Evolutionary conservation across 75 land plant species (phyloP).

Genomic region (Ceratopteris richardii): DNA sequence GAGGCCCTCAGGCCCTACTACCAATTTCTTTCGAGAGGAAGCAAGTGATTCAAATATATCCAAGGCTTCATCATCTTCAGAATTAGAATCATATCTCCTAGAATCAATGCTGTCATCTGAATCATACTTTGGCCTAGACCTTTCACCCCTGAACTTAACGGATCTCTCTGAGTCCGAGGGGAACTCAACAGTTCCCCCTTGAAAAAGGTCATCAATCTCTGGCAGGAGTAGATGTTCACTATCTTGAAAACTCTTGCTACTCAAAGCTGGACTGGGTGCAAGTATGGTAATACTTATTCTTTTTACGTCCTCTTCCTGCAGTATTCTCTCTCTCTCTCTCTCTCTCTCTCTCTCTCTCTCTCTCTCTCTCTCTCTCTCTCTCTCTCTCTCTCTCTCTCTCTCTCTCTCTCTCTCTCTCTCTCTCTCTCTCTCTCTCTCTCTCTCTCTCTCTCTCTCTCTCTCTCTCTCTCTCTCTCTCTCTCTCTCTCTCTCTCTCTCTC

Average conservation of each 20-base stretch:
- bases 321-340: not conserved
- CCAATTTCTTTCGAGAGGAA: not conserved
- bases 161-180: constrained; percentile 17
- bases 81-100: constrained; percentile 9
- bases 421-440: too few relatives aligned
- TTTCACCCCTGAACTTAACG: constrained; percentile 19
- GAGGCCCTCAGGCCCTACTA: not conserved
- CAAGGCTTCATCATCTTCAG: constrained; percentile 17
- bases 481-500: too few relatives aligned
- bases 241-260: constrained; percentile 23
- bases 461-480: too few relatives aligned
- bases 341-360: not conserved
- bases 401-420: too few relatives aligned
- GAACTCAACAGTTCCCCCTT: constrained; percentile 39
- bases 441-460: too few relatives aligned
- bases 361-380: not conserved
- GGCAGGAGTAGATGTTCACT: constrained; percentile 54
- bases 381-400: too few relatives aligned
- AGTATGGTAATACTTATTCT: constrained; percentile 38
- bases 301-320: constrained; percentile 75
- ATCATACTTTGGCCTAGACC: not conserved
- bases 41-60: constrained; percentile 3
- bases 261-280: constrained; percentile 25
- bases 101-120: constrained; percentile 2
- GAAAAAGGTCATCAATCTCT: constrained; percentile 73